Evolutionary conservation across 2,329 filamentous ascomycete genomes (phyloP).

Genomic region (Aspergillus aculeatinus): DNA sequence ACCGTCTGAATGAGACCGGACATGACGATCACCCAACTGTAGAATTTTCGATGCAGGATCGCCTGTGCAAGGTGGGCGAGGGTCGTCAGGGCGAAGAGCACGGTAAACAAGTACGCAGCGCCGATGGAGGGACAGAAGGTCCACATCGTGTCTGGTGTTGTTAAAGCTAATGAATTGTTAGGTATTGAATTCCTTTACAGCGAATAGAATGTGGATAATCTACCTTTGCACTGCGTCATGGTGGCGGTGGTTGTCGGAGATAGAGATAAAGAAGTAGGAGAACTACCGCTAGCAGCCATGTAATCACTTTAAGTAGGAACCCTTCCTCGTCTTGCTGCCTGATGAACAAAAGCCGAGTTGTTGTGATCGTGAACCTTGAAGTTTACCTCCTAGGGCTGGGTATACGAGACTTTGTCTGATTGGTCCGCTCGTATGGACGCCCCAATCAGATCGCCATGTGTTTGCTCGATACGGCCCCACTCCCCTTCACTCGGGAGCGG

Average conservation of each 20-base stretch:
- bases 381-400: too few relatives aligned
- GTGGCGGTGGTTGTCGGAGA: neutral
- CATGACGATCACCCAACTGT: neutral
- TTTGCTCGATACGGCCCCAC: neutral
- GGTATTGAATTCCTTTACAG: neutral
- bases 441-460: neutral
- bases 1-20: neutral
- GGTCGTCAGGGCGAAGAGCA: neutral
- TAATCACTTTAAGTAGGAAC: neutral
- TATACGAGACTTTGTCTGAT: neutral
- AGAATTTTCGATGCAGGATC: neutral
- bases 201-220: fast-evolving
- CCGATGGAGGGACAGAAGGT: neutral
- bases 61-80: neutral
- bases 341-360: neutral
- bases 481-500: neutral
- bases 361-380: neutral
- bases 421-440: neutral
- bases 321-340: neutral
- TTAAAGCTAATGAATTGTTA: neutral
- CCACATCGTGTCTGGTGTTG: neutral
- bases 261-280: neutral
- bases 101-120: neutral
- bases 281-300: fast-evolving
- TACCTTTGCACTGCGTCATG: slow-evolving; percentile 2